Evolutionary conservation across 1,284 basidiomycete species (phyloP), one percentile per base, ranked within the genome.

Genomic region (Ceratobasidium sp.): DNA sequence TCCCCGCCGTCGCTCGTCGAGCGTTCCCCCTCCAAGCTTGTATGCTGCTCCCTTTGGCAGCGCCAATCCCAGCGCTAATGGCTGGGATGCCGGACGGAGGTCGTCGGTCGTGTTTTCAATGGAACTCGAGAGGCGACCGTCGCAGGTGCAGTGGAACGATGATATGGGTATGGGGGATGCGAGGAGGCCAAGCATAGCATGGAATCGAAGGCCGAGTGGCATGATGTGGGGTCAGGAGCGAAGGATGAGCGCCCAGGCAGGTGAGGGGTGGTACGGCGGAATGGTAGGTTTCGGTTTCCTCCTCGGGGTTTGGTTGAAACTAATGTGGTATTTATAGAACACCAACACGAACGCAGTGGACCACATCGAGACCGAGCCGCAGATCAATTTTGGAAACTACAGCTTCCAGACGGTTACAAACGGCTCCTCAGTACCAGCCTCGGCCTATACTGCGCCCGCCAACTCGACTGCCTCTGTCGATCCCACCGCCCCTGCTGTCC

Each of bases 131-230:
- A 56, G 67, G 5, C 40, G 67, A 30, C 67, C 67, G 28, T 70
- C 67, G 23, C 67, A 70, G 21, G 67, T 70, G 25, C 67, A 70
- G 56, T 70, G 67, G 67, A 70, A 70, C 44, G 67, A 70, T 46
- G 67, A 70, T 40, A 70, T 70, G 67, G 67, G 67, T 23, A 70
- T 70, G 67, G 67, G 67, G 8, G 67, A 70, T 42, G 67, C 44
- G 21, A 58, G 67, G 38, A 42, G 67, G 25, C 67, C 67, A 16
- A 59, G 54, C 21, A 23, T 70, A 14, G 67, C 67, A 8, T 70
- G 67, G 67, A 59, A 28, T 21, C 42, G 67, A 2, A 42, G 67
- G 16, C 56, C 56, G 42, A 70, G 67, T 28, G 56, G 42, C 11
- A 70, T 60, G 67, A 23, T 60, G 28, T 70, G 67, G 67, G 25